These are phyloP conservation scores for Termitomyces sp. DNA, from an alignment of 768 basidiomycete genomes.

Conservation along the genomic window DNA sequence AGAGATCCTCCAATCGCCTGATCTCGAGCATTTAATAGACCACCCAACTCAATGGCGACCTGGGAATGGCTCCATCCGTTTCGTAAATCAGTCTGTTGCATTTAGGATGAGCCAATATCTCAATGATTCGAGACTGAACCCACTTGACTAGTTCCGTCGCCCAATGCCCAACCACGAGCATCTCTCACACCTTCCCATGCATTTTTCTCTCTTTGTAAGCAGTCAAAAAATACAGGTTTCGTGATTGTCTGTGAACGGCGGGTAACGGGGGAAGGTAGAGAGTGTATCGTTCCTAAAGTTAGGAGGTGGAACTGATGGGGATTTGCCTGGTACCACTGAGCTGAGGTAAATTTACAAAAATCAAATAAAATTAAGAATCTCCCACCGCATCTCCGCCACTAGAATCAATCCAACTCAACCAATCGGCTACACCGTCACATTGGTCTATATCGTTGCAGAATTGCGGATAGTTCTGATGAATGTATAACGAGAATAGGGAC, in stretches of 20 bases:
- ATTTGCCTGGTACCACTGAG: constrained; percentile 59
- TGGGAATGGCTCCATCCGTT: constrained; percentile 46
- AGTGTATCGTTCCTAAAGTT: constrained; percentile 78
- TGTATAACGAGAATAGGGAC: constrained; percentile 80
- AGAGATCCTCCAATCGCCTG: constrained; percentile 9
- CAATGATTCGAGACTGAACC: not conserved
- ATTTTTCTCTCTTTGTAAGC: constrained; percentile 48
- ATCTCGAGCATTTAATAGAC: constrained; percentile 48
- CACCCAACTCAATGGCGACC: constrained; percentile 55
- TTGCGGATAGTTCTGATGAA: constrained; percentile 90
- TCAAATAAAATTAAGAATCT: not conserved
- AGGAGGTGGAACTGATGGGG: constrained; percentile 86
- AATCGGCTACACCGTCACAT: constrained; percentile 62
- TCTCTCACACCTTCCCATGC: constrained; percentile 54
- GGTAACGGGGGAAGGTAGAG: constrained; percentile 81
- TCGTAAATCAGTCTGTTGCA: constrained; percentile 10
- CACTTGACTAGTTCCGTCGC: constrained; percentile 15
- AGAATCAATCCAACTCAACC: constrained; percentile 72
- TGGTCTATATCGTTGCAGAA: constrained; percentile 80
- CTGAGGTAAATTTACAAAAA: not conserved
- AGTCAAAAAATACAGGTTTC: constrained; percentile 85
- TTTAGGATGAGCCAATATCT: constrained; percentile 12
- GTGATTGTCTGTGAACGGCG: constrained; percentile 74
- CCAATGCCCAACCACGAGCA: constrained; percentile 52
- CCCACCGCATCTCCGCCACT: constrained; percentile 59